Evolutionary conservation across 179 eudicot species (phyloP), one percentile per base, ranked within the genome.

Genomic region (Camellia oleifera): DNA sequence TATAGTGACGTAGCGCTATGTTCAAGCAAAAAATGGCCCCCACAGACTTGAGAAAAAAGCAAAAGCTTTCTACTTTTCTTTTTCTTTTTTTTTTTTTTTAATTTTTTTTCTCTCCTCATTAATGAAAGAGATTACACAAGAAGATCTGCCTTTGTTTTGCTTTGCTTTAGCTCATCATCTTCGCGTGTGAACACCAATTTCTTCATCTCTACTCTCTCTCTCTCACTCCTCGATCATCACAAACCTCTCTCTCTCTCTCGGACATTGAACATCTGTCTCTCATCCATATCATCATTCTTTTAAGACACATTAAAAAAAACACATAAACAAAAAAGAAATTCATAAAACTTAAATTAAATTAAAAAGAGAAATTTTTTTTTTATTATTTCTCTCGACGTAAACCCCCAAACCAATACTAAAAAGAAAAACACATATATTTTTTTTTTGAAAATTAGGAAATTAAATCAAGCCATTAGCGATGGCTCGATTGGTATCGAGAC

Each of bases 391-490:
- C 83, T 78, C 63, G 54, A 63, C 40, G 84, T 79, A 81, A 72
- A 78, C 84, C 84, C 83, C 84, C 81, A 82, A 78, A 78, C 77
- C 81, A 78, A 77, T 81, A 77, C 56, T 65, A 76, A 75, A 10
- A 32, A 62, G 58, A 20, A n/a, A 17, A 7, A 44, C 61, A 61
- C 13, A n/a, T 12, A 4, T 66, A 5, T 1, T 45, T 0, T 52
- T 7, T 45, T 46, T 42, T 45, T 11, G 42, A 0, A 62, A 8
- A 6, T 11, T 23, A 11, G 6, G 5, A 26, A 23, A 72, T 92
- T 87, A 72, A 67, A 91, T 91, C 40, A 86, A 81, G 13, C 95
- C 91, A 73, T 84, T 89, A 26, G 94, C 97, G 58, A 93, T 87
- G 44, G 92, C 95, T 81, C 89, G 85, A 83, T 93, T 94, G 11